These are phyloP conservation scores for Yamadazyma aaseri DNA, from an alignment of 1,139 yeast species.

Conservation along the genomic window DNA sequence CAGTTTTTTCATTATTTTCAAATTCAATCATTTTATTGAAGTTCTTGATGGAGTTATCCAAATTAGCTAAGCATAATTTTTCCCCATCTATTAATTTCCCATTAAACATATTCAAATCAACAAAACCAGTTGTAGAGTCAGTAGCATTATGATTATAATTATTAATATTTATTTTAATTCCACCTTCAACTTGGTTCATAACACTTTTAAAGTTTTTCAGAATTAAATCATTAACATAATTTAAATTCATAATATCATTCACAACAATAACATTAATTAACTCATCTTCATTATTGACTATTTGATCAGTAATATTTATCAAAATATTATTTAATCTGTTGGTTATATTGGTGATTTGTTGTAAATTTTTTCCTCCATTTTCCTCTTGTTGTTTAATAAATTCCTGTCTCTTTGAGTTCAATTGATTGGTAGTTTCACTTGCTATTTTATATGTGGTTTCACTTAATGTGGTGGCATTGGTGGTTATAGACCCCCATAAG, in stretches of 20 bases:
- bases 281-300: slow-evolving; percentile 60
- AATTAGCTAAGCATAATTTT: slow-evolving; percentile 81
- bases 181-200: slow-evolving; percentile 93
- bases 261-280: slow-evolving; percentile 50
- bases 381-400: slow-evolving; percentile 32
- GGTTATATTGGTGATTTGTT: slow-evolving; percentile 23
- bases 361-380: slow-evolving; percentile 20
- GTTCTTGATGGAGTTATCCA: slow-evolving; percentile 67
- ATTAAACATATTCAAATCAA: slow-evolving; percentile 65
- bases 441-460: slow-evolving; percentile 48
- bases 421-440: slow-evolving; percentile 41
- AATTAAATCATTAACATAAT: slow-evolving; percentile 62
- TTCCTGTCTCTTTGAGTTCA: slow-evolving; percentile 43
- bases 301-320: slow-evolving; percentile 39
- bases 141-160: slow-evolving; percentile 44
- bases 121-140: slow-evolving; percentile 5
- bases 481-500: slow-evolving; percentile 59
- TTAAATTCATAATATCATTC: slow-evolving; percentile 77
- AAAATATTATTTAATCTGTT: slow-evolving; percentile 36
- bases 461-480: slow-evolving; percentile 41
- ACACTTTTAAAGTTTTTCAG: slow-evolving; percentile 73
- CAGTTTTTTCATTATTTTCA: slow-evolving; percentile 23
- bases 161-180: slow-evolving; percentile 59
- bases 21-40: slow-evolving; percentile 28
- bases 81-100: slow-evolving; percentile 88